phyloP scores from a whole-genome alignment of 2,329 filamentous ascomycete species.

The Colletotrichum cuscutae region DNA sequence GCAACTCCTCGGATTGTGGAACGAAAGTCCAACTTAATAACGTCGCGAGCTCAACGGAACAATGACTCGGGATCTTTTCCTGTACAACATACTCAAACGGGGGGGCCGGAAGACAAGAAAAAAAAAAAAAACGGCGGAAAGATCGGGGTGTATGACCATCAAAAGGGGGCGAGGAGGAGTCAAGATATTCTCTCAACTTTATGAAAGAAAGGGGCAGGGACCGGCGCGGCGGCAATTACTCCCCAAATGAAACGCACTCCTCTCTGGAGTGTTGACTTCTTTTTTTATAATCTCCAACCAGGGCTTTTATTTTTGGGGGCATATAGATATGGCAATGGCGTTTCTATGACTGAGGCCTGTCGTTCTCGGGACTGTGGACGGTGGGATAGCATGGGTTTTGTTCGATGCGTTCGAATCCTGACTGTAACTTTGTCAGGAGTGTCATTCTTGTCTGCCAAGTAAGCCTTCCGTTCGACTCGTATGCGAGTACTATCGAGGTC shows the following conservation, averaged over 20 bases:
- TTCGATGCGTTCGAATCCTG: too few species aligned
- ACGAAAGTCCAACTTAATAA: not conserved
- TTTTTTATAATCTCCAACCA: not conserved
- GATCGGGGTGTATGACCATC: not conserved
- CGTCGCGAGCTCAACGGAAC: not conserved
- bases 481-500: too few species aligned
- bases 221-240: not conserved
- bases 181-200: not conserved
- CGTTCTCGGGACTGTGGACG: too few species aligned
- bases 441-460: too few species aligned
- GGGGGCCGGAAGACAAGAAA: not conserved
- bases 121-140: not conserved
- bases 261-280: slow-evolving; percentile 9
- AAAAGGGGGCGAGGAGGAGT: not conserved
- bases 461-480: too few species aligned
- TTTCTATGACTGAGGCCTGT: slow-evolving; percentile 1
- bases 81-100: not conserved
- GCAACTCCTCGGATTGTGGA: too few species aligned
- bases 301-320: slow-evolving; percentile 16
- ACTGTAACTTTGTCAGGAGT: too few species aligned
- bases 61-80: not conserved
- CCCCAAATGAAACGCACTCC: slow-evolving; percentile 6
- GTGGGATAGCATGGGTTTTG: too few species aligned
- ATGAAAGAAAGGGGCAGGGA: not conserved
- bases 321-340: slow-evolving; percentile 29